A percentile compares a stretch with the other conserved stretches of the same genome.
phyloP scores from a whole-genome alignment of 176 grass and related monocot species.

The Bonia amplexicaulis region DNA sequence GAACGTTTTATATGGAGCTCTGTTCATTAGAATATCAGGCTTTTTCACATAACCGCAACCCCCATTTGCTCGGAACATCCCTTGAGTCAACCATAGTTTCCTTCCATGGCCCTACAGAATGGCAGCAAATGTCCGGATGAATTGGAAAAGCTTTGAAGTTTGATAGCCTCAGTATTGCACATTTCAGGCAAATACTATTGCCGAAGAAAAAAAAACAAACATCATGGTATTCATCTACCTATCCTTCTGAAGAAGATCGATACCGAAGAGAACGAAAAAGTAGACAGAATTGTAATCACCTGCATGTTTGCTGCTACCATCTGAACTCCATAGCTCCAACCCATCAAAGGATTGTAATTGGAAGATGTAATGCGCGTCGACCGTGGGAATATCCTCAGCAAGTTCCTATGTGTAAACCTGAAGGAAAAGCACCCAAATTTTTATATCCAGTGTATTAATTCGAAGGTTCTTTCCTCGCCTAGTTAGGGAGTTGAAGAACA shows the following conservation, averaged over 20 bases:
- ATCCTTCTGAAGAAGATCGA: not conserved
- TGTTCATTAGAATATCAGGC: conserved; percentile 54
- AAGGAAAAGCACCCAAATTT: not conserved
- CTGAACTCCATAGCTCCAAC: conserved; percentile 68
- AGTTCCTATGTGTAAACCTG: conserved; percentile 71
- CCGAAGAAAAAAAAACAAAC: not conserved
- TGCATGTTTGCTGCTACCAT: conserved; percentile 95
- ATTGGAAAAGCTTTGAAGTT: not conserved
- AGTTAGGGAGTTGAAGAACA: not conserved
- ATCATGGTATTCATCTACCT: not conserved
- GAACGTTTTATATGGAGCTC: conserved; percentile 25
- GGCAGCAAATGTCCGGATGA: not conserved
- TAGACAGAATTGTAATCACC: not conserved
- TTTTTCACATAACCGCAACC: conserved; percentile 95
- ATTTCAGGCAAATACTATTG: not conserved
- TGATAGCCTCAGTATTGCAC: not conserved
- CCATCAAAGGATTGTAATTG: conserved; percentile 73
- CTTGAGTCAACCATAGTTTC: conserved; percentile 73
- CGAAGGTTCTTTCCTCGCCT: not conserved
- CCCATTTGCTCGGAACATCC: conserved; percentile 84
- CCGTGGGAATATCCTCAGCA: conserved; percentile 64
- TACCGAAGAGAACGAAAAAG: not conserved
- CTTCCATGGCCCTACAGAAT: conserved; percentile 54
- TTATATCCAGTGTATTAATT: not conserved
- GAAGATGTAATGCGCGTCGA: conserved; percentile 59